These are phyloP conservation scores for Paulownia fortunei DNA, from an alignment of 257 asterid species.

Conservation along the genomic window DNA sequence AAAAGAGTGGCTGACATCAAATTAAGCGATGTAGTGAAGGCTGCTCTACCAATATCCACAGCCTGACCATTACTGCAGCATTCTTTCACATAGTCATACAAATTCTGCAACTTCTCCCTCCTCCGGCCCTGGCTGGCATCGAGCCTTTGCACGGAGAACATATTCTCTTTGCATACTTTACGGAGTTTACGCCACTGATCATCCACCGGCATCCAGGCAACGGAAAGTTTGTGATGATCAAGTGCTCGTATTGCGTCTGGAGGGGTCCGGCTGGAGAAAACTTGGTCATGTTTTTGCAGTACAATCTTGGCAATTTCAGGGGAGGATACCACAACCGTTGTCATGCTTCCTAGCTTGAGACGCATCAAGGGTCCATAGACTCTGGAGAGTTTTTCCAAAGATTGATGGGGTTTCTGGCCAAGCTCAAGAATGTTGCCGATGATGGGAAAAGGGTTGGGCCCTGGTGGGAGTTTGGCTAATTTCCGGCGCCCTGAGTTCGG, in stretches of 20 bases:
- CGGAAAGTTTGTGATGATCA: slow-evolving; percentile 27
- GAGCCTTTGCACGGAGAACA: slow-evolving; percentile 29
- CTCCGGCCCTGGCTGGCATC: slow-evolving; percentile 36
- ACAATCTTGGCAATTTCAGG: neutral
- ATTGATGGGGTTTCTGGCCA: neutral
- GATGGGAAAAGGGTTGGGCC: slow-evolving; percentile 5
- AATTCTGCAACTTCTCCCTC: slow-evolving; percentile 27
- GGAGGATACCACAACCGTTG: neutral
- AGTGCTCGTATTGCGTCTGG: neutral
- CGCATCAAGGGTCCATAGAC: neutral
- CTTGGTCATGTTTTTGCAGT: slow-evolving; percentile 21
- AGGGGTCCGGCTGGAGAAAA: slow-evolving; percentile 14
- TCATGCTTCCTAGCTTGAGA: neutral
- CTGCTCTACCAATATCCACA: slow-evolving; percentile 32
- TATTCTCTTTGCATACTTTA: slow-evolving; percentile 27
- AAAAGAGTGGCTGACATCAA: slow-evolving; percentile 28
- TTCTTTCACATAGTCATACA: slow-evolving; percentile 7
- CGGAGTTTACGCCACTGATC: slow-evolving; percentile 32
- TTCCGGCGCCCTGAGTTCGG: neutral
- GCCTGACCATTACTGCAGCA: slow-evolving; percentile 11
- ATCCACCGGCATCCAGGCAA: slow-evolving; percentile 29
- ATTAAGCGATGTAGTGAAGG: slow-evolving; percentile 39
- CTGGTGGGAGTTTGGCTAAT: neutral
- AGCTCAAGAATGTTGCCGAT: neutral
- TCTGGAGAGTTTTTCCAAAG: neutral